Base-by-base conservation (phyloP, 2,329 filamentous ascomycete species). In the Nigrospora osmanthi region DNA sequence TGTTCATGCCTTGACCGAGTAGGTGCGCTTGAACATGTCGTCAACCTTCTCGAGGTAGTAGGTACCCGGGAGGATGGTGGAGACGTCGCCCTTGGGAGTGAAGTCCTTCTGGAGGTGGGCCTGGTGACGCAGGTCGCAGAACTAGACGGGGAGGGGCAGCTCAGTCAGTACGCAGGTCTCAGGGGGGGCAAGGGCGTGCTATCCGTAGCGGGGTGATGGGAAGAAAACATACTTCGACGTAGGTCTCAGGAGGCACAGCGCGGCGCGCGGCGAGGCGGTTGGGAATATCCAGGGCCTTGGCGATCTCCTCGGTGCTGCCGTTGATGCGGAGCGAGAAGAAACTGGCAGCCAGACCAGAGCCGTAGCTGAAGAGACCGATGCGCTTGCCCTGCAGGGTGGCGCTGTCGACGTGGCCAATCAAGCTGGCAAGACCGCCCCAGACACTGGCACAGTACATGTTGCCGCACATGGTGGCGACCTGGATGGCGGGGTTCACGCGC, bases 41-140 rank as follows among this genome's bases (percentile, higher is more conserved):
- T 93, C 87, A 40, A 93, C 78, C 64, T 83, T 81, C 60, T 80
- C 80, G 47, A 93, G 76, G 71, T 90, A 93, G 73, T 91, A 93
- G 17, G 81, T 81, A 47, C 81, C 83, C 48, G 76, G 68, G 49
- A 64, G 62, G 46, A 93, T 76, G 54, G 78, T 85, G 38, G 85
- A 83, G 28, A 74, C 60, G 43, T 80, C 80, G 47, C 87, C 87
- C 58, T 74, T 66, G 49, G 87, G 87, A 52, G 72, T 79, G 70
- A 80, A 93, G 71, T 80, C 71, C 74, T 90, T 91, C 73, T 89
- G 78, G 52, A 91, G 73, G 65, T 93, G 87, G 45, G 87, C 87
- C 68, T 89, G 78, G 70, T 93, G 85, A 63, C 87, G 85, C 54
- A 91, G 75, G 45, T 84, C 71, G 69, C 87, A 91, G 76, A 89